Evolutionary conservation across 78 protist genomes (phyloP).

Genomic region (Dictyostelium purpureum): DNA sequence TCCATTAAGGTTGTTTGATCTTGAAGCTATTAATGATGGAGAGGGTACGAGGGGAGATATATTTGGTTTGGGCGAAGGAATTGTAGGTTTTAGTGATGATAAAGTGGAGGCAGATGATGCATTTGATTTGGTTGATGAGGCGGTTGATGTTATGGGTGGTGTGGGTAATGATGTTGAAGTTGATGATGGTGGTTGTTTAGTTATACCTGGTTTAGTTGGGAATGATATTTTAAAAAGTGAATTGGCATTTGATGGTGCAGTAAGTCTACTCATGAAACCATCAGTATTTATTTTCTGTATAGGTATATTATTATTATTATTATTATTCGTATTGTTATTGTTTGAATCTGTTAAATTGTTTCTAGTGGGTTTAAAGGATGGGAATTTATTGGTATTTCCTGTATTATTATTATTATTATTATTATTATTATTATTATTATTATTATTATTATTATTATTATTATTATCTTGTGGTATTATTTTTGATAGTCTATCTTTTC

Average conservation of each 20-base stretch:
- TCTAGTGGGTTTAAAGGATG: no score
- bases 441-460: background rate
- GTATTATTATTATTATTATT: slow-evolving; percentile 11
- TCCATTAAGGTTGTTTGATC: background rate
- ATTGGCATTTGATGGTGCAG: background rate
- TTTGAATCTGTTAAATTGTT: background rate
- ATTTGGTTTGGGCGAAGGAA: background rate
- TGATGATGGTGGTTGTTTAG: background rate
- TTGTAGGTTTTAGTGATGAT: background rate
- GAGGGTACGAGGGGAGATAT: slow-evolving; percentile 8
- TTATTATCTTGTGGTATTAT: background rate
- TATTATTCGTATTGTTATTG: background rate
- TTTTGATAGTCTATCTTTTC: background rate
- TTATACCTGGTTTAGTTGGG: background rate
- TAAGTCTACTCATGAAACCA: background rate
- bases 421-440: slow-evolving; percentile 26
- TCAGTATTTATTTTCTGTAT: background rate
- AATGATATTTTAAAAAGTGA: background rate
- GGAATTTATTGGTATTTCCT: no score
- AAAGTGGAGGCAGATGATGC: background rate
- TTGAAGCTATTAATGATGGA: background rate
- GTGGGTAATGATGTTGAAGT: background rate
- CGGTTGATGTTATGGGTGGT: background rate
- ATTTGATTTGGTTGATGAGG: background rate
- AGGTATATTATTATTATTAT: slow-evolving; percentile 1